These are phyloP conservation scores for Saitozyma sp. DNA, from an alignment of 768 basidiomycete species.

Conservation along the genomic window DNA sequence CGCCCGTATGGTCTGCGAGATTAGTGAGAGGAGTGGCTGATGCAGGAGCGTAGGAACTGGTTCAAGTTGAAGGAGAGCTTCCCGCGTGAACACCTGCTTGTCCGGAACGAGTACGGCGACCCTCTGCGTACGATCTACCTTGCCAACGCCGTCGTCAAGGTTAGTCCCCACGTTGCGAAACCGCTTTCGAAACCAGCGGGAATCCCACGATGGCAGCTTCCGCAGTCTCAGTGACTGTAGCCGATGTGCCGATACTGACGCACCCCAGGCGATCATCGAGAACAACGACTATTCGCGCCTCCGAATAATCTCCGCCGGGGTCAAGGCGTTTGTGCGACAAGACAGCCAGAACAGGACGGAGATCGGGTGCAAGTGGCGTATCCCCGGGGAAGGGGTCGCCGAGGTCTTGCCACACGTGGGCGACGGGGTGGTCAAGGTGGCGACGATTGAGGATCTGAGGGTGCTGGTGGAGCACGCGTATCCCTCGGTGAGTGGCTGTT, in stretches of 20 bases:
- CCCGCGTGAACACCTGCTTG: conserved; percentile 74
- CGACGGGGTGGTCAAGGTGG: conserved; percentile 63
- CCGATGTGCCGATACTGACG: not conserved
- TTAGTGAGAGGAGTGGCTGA: not conserved
- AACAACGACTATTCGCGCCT: conserved; percentile 81
- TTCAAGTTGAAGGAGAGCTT: conserved; percentile 71
- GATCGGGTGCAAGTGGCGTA: conserved; percentile 55
- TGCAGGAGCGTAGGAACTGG: conserved; percentile 60
- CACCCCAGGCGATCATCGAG: conserved; percentile 60
- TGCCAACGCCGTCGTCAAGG: conserved; percentile 78
- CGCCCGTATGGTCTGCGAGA: no score
- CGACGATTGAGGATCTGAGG: conserved; percentile 62
- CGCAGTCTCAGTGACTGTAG: not conserved
- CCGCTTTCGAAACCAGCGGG: not conserved
- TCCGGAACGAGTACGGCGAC: conserved; percentile 69
- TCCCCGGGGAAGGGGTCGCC: conserved; percentile 80
- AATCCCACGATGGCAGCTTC: not conserved
- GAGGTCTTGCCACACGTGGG: conserved; percentile 80
- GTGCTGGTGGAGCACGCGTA: conserved; percentile 76
- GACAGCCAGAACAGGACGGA: conserved; percentile 60
- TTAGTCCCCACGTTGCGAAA: conserved; percentile 14
- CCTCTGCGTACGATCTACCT: conserved; percentile 75
- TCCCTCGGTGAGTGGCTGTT: conserved; percentile 57
- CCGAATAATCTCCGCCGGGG: conserved; percentile 87
- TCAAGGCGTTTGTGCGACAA: conserved; percentile 88